Conservation (phyloP, 495 filamentous ascomycete genomes). For the Rusavskia elegans region DNA sequence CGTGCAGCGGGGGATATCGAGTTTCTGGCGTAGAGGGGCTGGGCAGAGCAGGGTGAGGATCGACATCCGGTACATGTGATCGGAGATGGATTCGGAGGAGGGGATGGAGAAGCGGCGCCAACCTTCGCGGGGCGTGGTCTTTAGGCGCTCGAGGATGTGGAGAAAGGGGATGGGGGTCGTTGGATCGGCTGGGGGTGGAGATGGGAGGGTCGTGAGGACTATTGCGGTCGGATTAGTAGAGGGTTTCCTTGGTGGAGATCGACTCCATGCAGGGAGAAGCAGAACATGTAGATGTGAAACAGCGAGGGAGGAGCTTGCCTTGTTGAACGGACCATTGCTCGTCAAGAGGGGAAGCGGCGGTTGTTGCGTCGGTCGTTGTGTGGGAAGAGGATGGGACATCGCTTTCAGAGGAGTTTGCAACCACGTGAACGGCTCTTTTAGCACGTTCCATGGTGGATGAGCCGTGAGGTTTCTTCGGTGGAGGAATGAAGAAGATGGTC, state of each 20-base stretch:
- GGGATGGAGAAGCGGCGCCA: conserved; percentile 79
- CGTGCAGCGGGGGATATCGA: conserved; percentile 73
- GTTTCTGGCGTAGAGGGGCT: conserved; percentile 41
- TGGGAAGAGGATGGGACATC: neutral
- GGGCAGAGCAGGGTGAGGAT: conserved; percentile 93
- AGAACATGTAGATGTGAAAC: conserved; percentile 7
- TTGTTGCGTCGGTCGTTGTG: neutral
- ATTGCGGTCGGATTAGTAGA: no score
- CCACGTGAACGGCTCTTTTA: neutral
- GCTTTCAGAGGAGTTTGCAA: neutral
- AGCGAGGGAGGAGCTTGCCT: conserved; percentile 8
- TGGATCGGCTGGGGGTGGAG: conserved; percentile 39
- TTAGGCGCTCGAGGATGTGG: conserved; percentile 80
- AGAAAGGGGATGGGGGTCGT: conserved; percentile 77
- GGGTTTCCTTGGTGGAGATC: no score
- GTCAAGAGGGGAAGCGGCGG: neutral
- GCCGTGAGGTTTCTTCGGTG: no score
- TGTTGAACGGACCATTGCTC: conserved; percentile 19
- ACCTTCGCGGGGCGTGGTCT: conserved; percentile 89
- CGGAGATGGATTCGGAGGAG: conserved; percentile 68
- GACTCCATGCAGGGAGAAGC: neutral
- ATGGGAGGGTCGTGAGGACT: conserved; percentile 19
- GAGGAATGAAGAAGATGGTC: no score
- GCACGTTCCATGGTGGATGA: neutral
- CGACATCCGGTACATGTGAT: conserved; percentile 99